Evolutionary conservation across 192 early-diverging fungal genomes (phyloP).

Genomic region (Coemansia sp.): DNA sequence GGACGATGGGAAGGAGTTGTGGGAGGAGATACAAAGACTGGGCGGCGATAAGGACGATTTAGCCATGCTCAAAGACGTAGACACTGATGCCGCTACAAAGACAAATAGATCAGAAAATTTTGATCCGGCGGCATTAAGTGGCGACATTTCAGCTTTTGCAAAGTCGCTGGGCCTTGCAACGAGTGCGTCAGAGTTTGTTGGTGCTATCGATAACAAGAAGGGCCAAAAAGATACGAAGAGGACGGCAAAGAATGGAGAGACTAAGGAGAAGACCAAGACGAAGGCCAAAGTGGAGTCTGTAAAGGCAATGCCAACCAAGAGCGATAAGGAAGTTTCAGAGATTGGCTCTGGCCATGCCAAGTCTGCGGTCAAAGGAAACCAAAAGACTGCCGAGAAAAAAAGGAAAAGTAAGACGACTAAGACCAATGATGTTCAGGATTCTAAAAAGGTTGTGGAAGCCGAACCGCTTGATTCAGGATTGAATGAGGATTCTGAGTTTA

Average conservation of each 20-base stretch:
- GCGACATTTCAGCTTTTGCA: conserved; percentile 40
- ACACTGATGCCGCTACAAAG: conserved; percentile 40
- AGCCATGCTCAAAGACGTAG: conserved; percentile 58
- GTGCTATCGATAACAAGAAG: conserved; percentile 29
- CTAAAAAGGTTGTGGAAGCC: conserved; percentile 4
- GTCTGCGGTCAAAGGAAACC: background rate
- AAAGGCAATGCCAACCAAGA: background rate
- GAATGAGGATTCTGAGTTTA: conserved; percentile 42
- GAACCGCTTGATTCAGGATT: background rate
- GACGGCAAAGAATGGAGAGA: conserved; percentile 5
- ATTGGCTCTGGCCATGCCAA: conserved; percentile 6
- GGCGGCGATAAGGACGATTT: conserved; percentile 61
- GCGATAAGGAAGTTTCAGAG: conserved; percentile 15
- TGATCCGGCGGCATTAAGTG: conserved; percentile 18
- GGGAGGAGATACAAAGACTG: conserved; percentile 65
- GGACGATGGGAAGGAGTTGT: conserved; percentile 27
- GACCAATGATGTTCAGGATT: conserved; percentile 3
- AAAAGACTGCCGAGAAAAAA: background rate
- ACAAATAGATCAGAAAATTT: conserved; percentile 18
- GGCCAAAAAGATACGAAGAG: background rate
- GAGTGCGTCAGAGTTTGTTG: conserved; percentile 30
- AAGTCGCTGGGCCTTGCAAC: conserved; percentile 43
- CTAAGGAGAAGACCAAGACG: conserved; percentile 4
- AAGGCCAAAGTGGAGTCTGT: conserved; percentile 4
- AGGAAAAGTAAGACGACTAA: conserved; percentile 4